These are phyloP conservation scores for Protomyces arabidopsidicola DNA, from an alignment of 1,139 yeast genomes.

Conservation along the genomic window DNA sequence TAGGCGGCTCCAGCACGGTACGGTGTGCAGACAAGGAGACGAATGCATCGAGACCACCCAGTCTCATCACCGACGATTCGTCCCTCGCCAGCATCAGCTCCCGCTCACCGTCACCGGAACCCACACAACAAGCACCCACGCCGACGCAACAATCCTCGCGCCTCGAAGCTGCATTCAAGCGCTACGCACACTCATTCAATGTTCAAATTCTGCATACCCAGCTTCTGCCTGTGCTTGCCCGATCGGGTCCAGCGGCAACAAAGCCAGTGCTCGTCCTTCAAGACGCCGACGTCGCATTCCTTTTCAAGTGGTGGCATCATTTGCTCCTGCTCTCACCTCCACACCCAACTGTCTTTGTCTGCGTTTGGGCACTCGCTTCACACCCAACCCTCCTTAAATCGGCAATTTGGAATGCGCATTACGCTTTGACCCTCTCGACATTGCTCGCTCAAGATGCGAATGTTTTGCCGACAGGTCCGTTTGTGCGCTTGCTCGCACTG, in stretches of 20 bases:
- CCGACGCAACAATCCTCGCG: neutral
- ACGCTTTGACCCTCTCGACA: slow-evolving; percentile 20
- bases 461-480: slow-evolving; percentile 2
- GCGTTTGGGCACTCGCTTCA: slow-evolving; percentile 16
- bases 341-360: slow-evolving; percentile 1
- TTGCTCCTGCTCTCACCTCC: slow-evolving; percentile 13
- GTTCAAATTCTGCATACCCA: slow-evolving; percentile 12
- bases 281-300: slow-evolving; percentile 18
- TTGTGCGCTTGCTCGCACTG: slow-evolving; percentile 10
- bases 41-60: slow-evolving; percentile 12
- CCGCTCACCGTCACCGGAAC: slow-evolving; percentile 24
- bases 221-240: slow-evolving; percentile 13
- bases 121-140: neutral
- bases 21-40: neutral
- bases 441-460: neutral
- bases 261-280: neutral
- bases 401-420: slow-evolving; percentile 19
- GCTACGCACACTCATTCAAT: slow-evolving; percentile 4
- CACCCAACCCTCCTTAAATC: slow-evolving; percentile 12
- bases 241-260: neutral
- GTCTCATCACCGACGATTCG: slow-evolving; percentile 19
- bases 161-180: slow-evolving; percentile 16
- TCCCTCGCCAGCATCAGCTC: slow-evolving; percentile 14
- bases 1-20: neutral
- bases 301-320: slow-evolving; percentile 27